phyloP scores from a whole-genome alignment of 768 basidiomycete genomes.

The Mycena filopes region DNA sequence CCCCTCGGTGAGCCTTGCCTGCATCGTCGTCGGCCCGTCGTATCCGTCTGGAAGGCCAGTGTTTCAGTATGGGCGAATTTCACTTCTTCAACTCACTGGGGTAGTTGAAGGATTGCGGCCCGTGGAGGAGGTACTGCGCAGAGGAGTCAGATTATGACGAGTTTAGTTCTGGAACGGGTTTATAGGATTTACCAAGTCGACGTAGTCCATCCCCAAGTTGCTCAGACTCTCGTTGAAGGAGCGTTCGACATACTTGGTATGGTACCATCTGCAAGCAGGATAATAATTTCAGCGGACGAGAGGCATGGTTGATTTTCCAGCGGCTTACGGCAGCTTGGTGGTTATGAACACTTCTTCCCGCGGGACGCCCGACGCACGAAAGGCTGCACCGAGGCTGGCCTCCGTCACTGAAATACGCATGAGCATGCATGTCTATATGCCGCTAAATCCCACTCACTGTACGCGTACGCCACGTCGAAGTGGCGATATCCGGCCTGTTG shows the following conservation, averaged over 20 bases:
- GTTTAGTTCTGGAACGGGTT: background rate
- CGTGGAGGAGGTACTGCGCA: slow-evolving; percentile 60
- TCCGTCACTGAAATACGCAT: slow-evolving; percentile 47
- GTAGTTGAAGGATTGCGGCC: slow-evolving; percentile 52
- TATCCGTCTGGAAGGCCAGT: slow-evolving; percentile 22
- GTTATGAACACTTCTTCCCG: slow-evolving; percentile 61
- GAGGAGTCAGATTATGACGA: background rate
- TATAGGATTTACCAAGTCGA: slow-evolving; percentile 60
- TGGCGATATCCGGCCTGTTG: slow-evolving; percentile 55
- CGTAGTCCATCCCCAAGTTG: slow-evolving; percentile 54
- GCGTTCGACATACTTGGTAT: slow-evolving; percentile 49
- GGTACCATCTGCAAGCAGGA: slow-evolving; percentile 51
- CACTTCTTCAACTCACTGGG: no score
- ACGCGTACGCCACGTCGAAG: slow-evolving; percentile 52
- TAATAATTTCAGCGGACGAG: no score
- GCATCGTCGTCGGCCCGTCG: slow-evolving; percentile 39
- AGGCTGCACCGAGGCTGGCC: slow-evolving; percentile 53
- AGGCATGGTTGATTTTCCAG: no score
- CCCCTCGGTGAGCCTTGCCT: slow-evolving; percentile 40
- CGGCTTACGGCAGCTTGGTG: slow-evolving; percentile 59
- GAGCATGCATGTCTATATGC: background rate
- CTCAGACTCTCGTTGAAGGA: slow-evolving; percentile 54
- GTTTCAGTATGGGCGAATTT: background rate
- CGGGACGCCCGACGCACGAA: slow-evolving; percentile 59
- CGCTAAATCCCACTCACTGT: slow-evolving; percentile 37